phyloP scores from a whole-genome alignment of 2,329 filamentous ascomycete genomes.

The Fonsecaea pugnacius region DNA sequence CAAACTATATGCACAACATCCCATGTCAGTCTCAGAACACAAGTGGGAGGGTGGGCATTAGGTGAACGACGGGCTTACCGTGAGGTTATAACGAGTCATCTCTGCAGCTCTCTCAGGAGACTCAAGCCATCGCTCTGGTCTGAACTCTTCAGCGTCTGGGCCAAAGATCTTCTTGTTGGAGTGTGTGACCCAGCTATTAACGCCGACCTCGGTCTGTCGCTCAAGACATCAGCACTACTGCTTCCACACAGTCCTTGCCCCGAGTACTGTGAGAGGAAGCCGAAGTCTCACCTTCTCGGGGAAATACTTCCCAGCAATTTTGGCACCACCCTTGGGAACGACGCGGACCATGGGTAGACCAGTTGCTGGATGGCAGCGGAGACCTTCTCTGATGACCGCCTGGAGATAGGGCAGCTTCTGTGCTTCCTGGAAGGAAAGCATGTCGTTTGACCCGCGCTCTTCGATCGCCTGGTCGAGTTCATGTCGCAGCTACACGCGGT shows the following conservation, averaged over 20 bases:
- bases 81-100: conserved; percentile 48
- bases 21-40: conserved; percentile 42
- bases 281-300: conserved; percentile 42
- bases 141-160: conserved; percentile 59
- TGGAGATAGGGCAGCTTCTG: conserved; percentile 72
- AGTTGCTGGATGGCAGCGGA: conserved; percentile 74
- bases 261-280: not conserved
- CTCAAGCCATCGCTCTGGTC: conserved; percentile 72
- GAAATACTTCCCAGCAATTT: conserved; percentile 49
- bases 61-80: conserved; percentile 39
- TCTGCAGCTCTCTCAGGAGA: conserved; percentile 48
- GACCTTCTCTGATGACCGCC: conserved; percentile 76
- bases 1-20: conserved; percentile 24
- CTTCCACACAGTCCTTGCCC: not conserved
- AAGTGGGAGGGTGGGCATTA: not conserved
- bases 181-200: conserved; percentile 53
- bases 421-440: conserved; percentile 64
- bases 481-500: conserved; percentile 22
- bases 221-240: not conserved
- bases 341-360: conserved; percentile 74
- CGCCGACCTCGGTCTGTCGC: conserved; percentile 45
- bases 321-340: conserved; percentile 52
- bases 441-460: conserved; percentile 43
- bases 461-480: conserved; percentile 32
- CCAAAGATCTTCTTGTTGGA: conserved; percentile 54